Base-by-base conservation (phyloP, 2,329 filamentous ascomycete genomes). In the Mariannaea elegans region DNA sequence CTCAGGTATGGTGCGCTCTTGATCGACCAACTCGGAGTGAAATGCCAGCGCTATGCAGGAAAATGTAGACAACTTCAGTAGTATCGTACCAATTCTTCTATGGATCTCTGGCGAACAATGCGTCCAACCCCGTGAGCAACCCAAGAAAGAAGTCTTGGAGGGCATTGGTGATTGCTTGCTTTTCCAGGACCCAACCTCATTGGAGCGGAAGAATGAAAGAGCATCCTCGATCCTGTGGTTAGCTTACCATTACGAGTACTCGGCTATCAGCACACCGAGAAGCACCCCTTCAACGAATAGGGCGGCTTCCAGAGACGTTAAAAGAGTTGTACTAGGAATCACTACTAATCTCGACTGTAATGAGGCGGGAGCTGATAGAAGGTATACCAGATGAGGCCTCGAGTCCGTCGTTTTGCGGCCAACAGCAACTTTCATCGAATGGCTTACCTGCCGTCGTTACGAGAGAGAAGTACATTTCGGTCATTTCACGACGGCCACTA, bases 11-110 rank as follows among this genome's bases (percentile, higher is more conserved):
- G 34, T 9, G 48, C 19, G 12, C 19, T 51, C 42, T n/a, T 24
- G 14, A n/a, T 42, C 48, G 24, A 27, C 48, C n/a, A 52, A 58
- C 18, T 31, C 54, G 1, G 41, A 63, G 44, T 14, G n/a, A 4
- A 29, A 24, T 19, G 50, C 50, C 10, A 24, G 10, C 9, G 10
- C 10, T 8, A 27, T 16, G 14, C 51, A 47, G 31, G 13, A n/a
- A 23, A 12, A 32, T n/a, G 42, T 47, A 7, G 6, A 3, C 9
- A 16, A 38, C 8, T 16, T 14, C 4, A 38, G 14, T 8, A 19
- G 8, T 14, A 38, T 38, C n/a, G 16, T 38, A 19, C 14, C 2
- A n/a, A n/a, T n/a, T n/a, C n/a, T n/a, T n/a, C n/a, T n/a, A 19
- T 38, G 34, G 34, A 38, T 38, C 6, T 38, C 34, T 9, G 8